Conservation (phyloP, 257 asterid species). For the Marsdenia floribunda region DNA sequence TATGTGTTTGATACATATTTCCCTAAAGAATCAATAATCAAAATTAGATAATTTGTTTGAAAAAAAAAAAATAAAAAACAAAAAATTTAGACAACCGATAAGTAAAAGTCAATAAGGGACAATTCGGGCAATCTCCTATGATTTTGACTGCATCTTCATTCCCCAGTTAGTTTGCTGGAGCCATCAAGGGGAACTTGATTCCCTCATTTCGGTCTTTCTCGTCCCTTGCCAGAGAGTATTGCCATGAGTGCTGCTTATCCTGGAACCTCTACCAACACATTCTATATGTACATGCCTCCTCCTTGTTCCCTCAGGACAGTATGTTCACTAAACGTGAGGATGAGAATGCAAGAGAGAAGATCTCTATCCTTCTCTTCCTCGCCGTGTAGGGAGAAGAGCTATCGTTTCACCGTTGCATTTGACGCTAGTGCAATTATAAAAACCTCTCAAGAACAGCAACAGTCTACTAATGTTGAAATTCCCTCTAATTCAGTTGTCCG, state of each 20-base stretch:
- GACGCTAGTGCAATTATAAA: conserved; percentile 26
- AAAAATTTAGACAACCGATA: too few species aligned
- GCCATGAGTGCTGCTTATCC: conserved; percentile 1
- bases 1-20: too few species aligned
- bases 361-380: background rate
- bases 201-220: background rate
- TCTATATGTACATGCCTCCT: background rate
- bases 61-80: too few species aligned
- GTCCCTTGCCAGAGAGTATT: background rate
- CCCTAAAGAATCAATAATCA: too few species aligned
- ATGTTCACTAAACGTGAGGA: background rate
- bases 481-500: conserved; percentile 39
- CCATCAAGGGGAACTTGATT: background rate
- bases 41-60: too few species aligned
- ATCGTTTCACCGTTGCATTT: conserved; percentile 2
- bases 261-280: background rate
- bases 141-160: background rate
- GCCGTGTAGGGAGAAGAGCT: background rate
- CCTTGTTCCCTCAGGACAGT: background rate
- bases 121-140: too few species aligned
- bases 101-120: too few species aligned
- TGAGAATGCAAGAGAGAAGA: background rate
- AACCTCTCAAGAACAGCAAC: conserved; percentile 33
- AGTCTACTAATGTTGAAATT: conserved; percentile 24
- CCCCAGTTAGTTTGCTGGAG: background rate